A percentile compares a stretch with the other conserved stretches of the same genome.
phyloP scores from a whole-genome alignment of 306 rosid species.

The Cucurbita moschata region DNA sequence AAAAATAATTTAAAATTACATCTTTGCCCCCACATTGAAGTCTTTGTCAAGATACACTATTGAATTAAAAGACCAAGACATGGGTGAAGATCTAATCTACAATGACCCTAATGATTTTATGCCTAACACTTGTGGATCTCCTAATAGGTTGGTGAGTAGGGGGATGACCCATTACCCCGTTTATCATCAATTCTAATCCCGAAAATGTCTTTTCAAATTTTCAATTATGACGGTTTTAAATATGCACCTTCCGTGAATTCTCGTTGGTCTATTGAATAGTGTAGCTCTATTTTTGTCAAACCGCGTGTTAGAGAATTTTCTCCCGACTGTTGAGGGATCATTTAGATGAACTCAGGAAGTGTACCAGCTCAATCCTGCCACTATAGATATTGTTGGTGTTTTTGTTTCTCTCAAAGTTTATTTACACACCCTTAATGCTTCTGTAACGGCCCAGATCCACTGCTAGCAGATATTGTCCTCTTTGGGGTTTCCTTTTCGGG shows the following conservation, averaged over 20 bases:
- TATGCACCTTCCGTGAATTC: neutral
- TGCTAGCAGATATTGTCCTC: too few relatives aligned
- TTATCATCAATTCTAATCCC: neutral
- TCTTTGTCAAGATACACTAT: neutral
- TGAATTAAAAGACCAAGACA: neutral
- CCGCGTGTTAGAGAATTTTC: neutral
- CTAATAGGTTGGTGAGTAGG: neutral
- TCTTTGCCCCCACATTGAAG: neutral
- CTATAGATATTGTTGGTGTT: too few relatives aligned
- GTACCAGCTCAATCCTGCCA: too few relatives aligned
- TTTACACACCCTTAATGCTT: too few relatives aligned
- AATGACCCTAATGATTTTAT: neutral
- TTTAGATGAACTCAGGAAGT: too few relatives aligned
- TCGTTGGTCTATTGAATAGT: neutral
- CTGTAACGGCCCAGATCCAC: too few relatives aligned
- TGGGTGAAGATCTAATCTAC: neutral
- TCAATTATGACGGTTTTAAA: neutral
- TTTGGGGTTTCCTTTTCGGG: too few relatives aligned
- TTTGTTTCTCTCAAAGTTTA: too few relatives aligned
- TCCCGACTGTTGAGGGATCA: too few relatives aligned
- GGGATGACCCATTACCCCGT: neutral
- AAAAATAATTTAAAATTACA: neutral
- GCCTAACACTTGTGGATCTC: neutral
- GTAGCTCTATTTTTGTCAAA: neutral
- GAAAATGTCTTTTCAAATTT: neutral